Conservation (phyloP, 2,329 filamentous ascomycete species). For the Hymenoscyphus fraxineus region DNA sequence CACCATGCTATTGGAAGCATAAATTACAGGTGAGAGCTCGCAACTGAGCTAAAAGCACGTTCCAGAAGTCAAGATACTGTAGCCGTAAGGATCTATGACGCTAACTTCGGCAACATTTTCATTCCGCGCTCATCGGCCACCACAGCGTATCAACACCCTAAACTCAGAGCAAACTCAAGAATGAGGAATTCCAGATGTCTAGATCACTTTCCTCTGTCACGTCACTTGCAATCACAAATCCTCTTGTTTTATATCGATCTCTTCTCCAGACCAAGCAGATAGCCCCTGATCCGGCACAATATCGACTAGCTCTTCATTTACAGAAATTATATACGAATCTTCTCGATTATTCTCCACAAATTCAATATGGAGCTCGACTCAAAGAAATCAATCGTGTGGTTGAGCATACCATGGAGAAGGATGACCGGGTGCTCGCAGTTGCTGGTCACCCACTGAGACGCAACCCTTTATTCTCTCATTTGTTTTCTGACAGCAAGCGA, state of each 20-base stretch:
- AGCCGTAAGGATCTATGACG: neutral
- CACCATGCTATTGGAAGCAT: too few species aligned
- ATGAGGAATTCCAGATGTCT: slow-evolving; percentile 28
- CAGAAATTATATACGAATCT: slow-evolving; percentile 72
- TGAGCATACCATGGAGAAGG: slow-evolving; percentile 27
- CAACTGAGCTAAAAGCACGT: neutral
- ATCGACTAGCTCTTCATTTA: slow-evolving; percentile 70
- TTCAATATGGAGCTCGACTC: slow-evolving; percentile 65
- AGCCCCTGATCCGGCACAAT: slow-evolving; percentile 66
- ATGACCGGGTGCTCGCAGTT: slow-evolving; percentile 42
- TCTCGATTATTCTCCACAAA: slow-evolving; percentile 72
- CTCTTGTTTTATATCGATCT: slow-evolving; percentile 71
- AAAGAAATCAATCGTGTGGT: slow-evolving; percentile 53
- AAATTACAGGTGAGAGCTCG: neutral
- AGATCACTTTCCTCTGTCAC: slow-evolving; percentile 39
- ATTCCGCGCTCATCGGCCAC: neutral
- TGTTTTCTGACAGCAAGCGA: slow-evolving; percentile 54
- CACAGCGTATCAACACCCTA: neutral
- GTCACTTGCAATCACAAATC: slow-evolving; percentile 61
- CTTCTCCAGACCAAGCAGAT: slow-evolving; percentile 57
- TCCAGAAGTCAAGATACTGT: neutral
- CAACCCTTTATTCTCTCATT: slow-evolving; percentile 55
- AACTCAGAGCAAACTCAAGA: neutral
- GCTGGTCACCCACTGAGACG: slow-evolving; percentile 53
- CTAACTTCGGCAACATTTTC: slow-evolving; percentile 8